These are phyloP conservation scores for Aspergillus fischeri DNA, from an alignment of 2,329 filamentous ascomycete genomes.

Conservation along the genomic window DNA sequence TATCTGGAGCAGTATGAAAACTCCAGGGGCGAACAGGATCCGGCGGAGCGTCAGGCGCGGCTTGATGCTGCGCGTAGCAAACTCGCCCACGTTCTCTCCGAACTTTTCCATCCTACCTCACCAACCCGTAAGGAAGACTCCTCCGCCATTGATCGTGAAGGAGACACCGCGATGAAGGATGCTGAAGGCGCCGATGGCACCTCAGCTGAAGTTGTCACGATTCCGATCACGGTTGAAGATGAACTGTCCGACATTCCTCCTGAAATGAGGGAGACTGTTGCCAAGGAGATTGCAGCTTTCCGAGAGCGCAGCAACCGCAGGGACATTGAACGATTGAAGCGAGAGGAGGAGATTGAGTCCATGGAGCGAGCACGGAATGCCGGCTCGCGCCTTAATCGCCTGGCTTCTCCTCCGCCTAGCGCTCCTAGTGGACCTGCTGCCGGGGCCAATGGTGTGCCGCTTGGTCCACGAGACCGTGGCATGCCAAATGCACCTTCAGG, in stretches of 20 bases:
- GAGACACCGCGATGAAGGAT: conserved; percentile 68
- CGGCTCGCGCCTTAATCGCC: conserved; percentile 57
- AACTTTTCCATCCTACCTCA: conserved; percentile 65
- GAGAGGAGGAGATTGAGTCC: conserved; percentile 90
- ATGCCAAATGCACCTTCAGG: conserved; percentile 72
- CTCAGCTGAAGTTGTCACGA: conserved; percentile 81
- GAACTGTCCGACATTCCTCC: conserved; percentile 92
- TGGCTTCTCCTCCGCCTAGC: conserved; percentile 65
- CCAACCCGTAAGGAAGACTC: conserved; percentile 43
- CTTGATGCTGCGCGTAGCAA: conserved; percentile 65
- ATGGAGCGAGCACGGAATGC: conserved; percentile 73
- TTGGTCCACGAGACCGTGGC: conserved; percentile 66
- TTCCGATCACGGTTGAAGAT: conserved; percentile 81
- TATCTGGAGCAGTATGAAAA: conserved; percentile 81
- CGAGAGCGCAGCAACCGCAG: conserved; percentile 83
- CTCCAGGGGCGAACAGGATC: conserved; percentile 59
- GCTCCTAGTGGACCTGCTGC: conserved; percentile 60
- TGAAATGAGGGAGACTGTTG: conserved; percentile 93
- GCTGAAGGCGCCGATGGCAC: conserved; percentile 53
- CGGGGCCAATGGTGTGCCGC: conserved; percentile 69
- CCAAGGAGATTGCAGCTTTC: conserved; percentile 90
- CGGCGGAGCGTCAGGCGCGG: conserved; percentile 60
- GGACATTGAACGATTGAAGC: conserved; percentile 79
- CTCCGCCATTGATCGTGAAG: conserved; percentile 56
- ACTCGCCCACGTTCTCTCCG: conserved; percentile 64